phyloP scores from a whole-genome alignment of 352 stramenopile species.

The Peronospora destructor region DNA sequence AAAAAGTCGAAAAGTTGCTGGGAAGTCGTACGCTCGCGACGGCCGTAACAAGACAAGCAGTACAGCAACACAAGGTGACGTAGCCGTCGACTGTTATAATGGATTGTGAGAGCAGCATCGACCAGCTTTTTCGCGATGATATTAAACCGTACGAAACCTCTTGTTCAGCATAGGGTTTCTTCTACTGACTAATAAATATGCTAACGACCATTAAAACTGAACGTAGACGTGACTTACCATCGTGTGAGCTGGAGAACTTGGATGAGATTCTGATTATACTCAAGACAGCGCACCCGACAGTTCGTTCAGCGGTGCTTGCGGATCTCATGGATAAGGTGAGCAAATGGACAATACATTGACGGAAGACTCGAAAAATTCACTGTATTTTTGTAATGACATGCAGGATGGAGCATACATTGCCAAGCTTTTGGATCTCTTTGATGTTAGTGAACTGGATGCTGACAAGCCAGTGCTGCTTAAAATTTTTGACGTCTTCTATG shows the following conservation, averaged over 20 bases:
- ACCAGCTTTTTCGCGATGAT: slow-evolving; percentile 49
- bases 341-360: not conserved
- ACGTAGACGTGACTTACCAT: slow-evolving; percentile 46
- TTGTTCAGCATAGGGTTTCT: slow-evolving; percentile 7
- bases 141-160: slow-evolving; percentile 39
- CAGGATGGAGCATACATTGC: slow-evolving; percentile 68
- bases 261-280: slow-evolving; percentile 55
- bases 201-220: slow-evolving; percentile 13
- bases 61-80: not conserved
- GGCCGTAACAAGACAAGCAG: not conserved
- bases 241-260: slow-evolving; percentile 58
- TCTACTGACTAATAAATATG: slow-evolving; percentile 6
- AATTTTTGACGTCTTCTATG: slow-evolving; percentile 75
- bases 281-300: slow-evolving; percentile 49
- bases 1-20: slow-evolving; percentile 24
- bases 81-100: slow-evolving; percentile 13
- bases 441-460: slow-evolving; percentile 58
- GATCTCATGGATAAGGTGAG: slow-evolving; percentile 43
- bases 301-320: slow-evolving; percentile 43
- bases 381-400: not conserved
- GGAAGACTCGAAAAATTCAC: not conserved
- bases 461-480: slow-evolving; percentile 53
- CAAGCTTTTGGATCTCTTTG: slow-evolving; percentile 69
- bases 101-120: slow-evolving; percentile 32
- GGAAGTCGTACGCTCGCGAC: not conserved